Base-by-base conservation (phyloP, 2,329 filamentous ascomycete genomes). In the Taxawa tesnikishii region DNA sequence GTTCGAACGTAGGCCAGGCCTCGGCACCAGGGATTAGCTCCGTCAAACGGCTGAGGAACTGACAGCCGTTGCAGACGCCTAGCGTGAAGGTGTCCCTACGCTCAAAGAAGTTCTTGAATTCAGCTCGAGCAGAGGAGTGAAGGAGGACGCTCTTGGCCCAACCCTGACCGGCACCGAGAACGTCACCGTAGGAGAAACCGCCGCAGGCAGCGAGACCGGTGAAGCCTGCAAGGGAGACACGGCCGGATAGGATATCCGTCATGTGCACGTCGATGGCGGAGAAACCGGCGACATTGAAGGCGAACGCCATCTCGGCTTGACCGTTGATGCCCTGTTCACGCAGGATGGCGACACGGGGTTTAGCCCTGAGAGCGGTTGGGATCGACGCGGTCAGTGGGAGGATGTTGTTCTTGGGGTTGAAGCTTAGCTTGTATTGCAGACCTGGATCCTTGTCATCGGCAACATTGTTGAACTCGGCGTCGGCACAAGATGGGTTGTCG, bases 301-400 rank as follows among this genome's bases (percentile, higher is more conserved):
- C 85, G 50, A 93, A 96, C 1, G 90, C 90, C 83, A 98, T 93
- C 57, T 98, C 90, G n/a, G 84, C 78, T 48, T 94, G 75, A 26
- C 87, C 83, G 60, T 98, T 96, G 44, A 94, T 83, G 54, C 90
- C 90, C 56, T 94, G 85, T 57, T 96, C 90, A 50, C 90, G 73
- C 14, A 98, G 74, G 45, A 98, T 93, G 26, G 90, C 90, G 15
- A 98, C 87, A 18, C 77, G 75, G 2, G 82, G 81, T 48, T 72
- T 75, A 26, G 57, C 70, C 40, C 66, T 67, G 51, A 84, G 73
- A 36, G 66, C 52, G 38, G 70, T 58, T 24, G 72, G 69, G 36
- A 84, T 60, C 38, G 69, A 73, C 3, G 73, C 66, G 39, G 73
- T 69, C 39, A 83, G 58, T 14, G 83, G 81, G 28, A 88, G 59